Base-by-base conservation (phyloP, 176 grass and related monocot genomes). In the Ensete ventricosum region DNA sequence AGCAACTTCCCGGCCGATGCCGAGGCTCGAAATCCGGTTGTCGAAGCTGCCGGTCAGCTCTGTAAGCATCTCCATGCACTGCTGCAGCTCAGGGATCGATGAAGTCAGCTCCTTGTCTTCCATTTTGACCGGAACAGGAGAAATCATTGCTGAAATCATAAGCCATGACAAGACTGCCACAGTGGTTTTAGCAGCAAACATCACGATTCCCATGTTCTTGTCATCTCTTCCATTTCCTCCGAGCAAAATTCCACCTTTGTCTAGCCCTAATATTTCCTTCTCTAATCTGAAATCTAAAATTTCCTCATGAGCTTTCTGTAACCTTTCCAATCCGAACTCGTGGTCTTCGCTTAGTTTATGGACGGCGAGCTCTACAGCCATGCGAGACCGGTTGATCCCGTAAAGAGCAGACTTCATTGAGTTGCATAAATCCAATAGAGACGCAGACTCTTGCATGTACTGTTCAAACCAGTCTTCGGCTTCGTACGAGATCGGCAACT, bases 391-490 rank as follows among this genome's bases (percentile, higher is more conserved):
- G 52, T 85, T 89, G 58, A 93, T 77, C 20, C 84, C 73, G 9
- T 90, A 83, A 20, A 80, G 76, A 52, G 88, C 90, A 55, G 86
- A 82, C 81, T 98, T 93, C 49, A 91, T 79, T 26, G 84, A 79
- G 85, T 93, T 98, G 85, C 94, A 98, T 54, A 98, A 89, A 77
- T 98, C 90, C 2, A 98, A 75, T 25, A 98, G 88, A 70, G 83
- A 84, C 11, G 88, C 85, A 10, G 94, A 93, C 72, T 93, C 94
- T 89, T 98, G 86, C 94, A 98, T 98, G 82, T 98, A 98, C 76
- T 93, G 94, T 51, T 98, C 84, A 72, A 98, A 88, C 94, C 94
- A 98, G 66, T 74, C 73, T 7, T 14, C n/a, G 14, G 78, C 72
- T 3, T 48, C 85, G 13, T 50, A 51, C 8, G 78, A 58, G 19